These are phyloP conservation scores for Micromonas pusilla DNA, from an alignment of 139 green algal genomes.

Conservation along the genomic window DNA sequence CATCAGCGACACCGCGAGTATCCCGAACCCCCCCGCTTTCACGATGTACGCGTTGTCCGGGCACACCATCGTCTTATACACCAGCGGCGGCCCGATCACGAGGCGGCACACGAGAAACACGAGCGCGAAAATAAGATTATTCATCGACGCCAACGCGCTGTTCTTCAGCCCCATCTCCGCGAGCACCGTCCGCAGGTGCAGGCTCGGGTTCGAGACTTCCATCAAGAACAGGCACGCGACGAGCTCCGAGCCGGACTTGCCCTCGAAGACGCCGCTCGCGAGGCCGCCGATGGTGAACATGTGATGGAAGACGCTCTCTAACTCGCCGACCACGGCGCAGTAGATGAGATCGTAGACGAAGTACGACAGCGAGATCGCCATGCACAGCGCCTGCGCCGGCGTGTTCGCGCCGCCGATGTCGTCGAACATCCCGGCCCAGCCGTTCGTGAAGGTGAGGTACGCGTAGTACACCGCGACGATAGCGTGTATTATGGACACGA, in stretches of 20 bases:
- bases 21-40: constrained; percentile 13
- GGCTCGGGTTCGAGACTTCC: constrained; percentile 24
- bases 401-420: constrained; percentile 12
- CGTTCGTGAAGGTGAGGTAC: neutral
- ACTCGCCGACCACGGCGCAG: constrained; percentile 11
- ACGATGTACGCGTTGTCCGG: constrained; percentile 1
- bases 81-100: constrained; percentile 24
- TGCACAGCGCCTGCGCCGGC: constrained; percentile 14
- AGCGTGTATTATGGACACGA: constrained; percentile 30
- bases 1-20: neutral
- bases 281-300: constrained; percentile 22
- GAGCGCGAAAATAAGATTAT: constrained; percentile 19
- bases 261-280: constrained; percentile 1
- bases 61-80: constrained; percentile 28
- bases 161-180: constrained; percentile 13
- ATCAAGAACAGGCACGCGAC: constrained; percentile 35
- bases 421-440: constrained; percentile 8
- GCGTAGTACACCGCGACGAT: constrained; percentile 16
- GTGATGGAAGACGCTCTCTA: constrained; percentile 9
- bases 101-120: constrained; percentile 28
- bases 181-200: neutral
- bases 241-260: constrained; percentile 25
- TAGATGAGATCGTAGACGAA: constrained; percentile 38
- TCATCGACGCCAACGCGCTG: neutral
- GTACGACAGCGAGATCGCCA: constrained; percentile 31